Evolutionary conservation across 306 rosid genomes (phyloP), one percentile per base, ranked within the genome.

Genomic region (Cicer pinnatifidum): DNA sequence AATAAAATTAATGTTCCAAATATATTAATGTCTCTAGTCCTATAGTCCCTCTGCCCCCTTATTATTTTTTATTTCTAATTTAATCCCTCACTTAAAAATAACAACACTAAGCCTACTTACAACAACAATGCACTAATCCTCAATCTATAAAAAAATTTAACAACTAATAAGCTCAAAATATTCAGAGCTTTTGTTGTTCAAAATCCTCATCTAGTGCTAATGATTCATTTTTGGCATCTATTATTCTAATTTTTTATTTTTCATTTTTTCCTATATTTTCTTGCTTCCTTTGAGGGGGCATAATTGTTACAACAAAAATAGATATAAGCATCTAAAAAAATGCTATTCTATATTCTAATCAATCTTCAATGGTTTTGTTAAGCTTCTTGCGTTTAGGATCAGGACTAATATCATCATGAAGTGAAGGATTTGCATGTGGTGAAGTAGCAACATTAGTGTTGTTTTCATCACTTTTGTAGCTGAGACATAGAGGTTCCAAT

Each of bases 371-470:
- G 71, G 80, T 65, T 67, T 46, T 81, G 85, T 84, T 86, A 71
- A 83, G 85, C 84, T 88, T 93, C 84, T 88, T 88, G 85, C 97
- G 85, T 81, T 95, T 95, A 54, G 92, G 79, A 60, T 84, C 84
- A 6, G 93, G 84, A 67, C 71, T 77, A 80, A 44, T 83, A 9
- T 83, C 35, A 28, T 3, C 3, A 28, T 28, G 5, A 28, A 28
- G 16, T 46, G 66, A 82, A 60, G 93, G 80, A 74, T 91, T 82
- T 56, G 85, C 87, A 83, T 84, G 87, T 73, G 95, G 85, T 20
- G 62, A 81, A n/a, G 66, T 28, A n/a, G 77, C 86, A 76, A 68
- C 87, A 79, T 87, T 76, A 60, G 77, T 77, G 56, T 83, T 77
- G 51, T 81, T 97, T 4, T 38, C 67, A 82, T 89, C 86, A 77